Conservation (phyloP, 1,139 yeast species). For the Debaryomyces robertsiae region DNA sequence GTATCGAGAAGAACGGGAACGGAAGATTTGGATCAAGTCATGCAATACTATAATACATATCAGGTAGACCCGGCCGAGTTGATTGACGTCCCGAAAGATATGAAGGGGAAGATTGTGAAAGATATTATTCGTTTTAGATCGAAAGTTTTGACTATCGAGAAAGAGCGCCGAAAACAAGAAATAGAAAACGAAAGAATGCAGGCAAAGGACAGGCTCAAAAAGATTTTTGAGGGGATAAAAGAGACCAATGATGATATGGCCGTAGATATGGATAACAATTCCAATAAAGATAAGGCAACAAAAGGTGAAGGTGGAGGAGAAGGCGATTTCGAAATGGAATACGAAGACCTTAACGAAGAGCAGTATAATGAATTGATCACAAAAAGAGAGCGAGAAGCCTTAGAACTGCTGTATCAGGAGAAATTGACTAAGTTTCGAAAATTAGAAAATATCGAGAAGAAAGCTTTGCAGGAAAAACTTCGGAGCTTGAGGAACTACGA, state of each 20-base stretch:
- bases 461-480: conserved; percentile 22
- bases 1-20: conserved; percentile 26
- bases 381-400: conserved; percentile 17
- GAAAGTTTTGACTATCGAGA: conserved; percentile 59
- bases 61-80: conserved; percentile 62
- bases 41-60: conserved; percentile 45
- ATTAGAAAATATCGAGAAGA: conserved; percentile 24
- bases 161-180: conserved; percentile 55
- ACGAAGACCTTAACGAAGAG: conserved; percentile 34
- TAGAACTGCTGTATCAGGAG: conserved; percentile 24
- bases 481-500: conserved; percentile 32
- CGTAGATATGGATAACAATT: conserved; percentile 17
- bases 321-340: conserved; percentile 23
- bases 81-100: conserved; percentile 61
- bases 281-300: conserved; percentile 14
- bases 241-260: conserved; percentile 24
- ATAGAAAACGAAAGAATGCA: conserved; percentile 53
- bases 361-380: conserved; percentile 33
- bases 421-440: conserved; percentile 19
- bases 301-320: conserved; percentile 13
- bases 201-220: conserved; percentile 53
- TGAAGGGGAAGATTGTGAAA: conserved; percentile 57
- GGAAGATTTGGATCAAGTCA: conserved; percentile 39
- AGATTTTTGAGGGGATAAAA: conserved; percentile 51
- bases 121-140: conserved; percentile 67